Conservation (phyloP, 1,139 yeast species). For the Pichia sp. region DNA sequence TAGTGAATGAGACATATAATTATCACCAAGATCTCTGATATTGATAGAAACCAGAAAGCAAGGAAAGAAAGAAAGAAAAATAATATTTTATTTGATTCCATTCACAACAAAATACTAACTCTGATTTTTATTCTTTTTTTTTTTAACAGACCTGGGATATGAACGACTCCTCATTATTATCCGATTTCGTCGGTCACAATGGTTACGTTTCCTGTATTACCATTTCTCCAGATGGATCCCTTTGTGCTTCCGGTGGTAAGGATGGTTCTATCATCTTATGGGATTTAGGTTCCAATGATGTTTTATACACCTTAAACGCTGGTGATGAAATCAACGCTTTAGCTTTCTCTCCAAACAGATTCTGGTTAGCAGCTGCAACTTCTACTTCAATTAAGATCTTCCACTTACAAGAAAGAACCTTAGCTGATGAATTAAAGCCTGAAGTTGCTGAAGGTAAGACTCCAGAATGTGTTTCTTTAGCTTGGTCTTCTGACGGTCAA, state of each 20-base stretch:
- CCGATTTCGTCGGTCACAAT: slow-evolving; percentile 99
- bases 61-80: neutral
- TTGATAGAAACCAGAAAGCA: neutral
- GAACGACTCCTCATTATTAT: slow-evolving; percentile 64
- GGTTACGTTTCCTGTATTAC: slow-evolving; percentile 98
- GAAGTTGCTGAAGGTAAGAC: slow-evolving; percentile 95
- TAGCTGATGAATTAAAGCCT: slow-evolving; percentile 98
- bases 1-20: slow-evolving; percentile 88
- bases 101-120: slow-evolving; percentile 20
- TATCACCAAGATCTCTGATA: slow-evolving; percentile 99
- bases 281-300: slow-evolving; percentile 87
- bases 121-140: slow-evolving; percentile 1
- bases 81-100: neutral
- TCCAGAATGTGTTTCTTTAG: slow-evolving; percentile 97
- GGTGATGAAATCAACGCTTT: slow-evolving; percentile 97
- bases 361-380: slow-evolving; percentile 99
- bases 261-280: slow-evolving; percentile 98
- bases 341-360: slow-evolving; percentile 99
- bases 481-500: slow-evolving; percentile 99
- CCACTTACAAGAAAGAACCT: slow-evolving; percentile 93
- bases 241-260: slow-evolving; percentile 99
- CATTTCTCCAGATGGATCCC: slow-evolving; percentile 99
- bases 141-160: slow-evolving; percentile 85
- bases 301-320: slow-evolving; percentile 91
- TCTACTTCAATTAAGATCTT: slow-evolving; percentile 96